Base-by-base conservation (phyloP, 805 yeast genomes). In the Kuraishia borneana region DNA sequence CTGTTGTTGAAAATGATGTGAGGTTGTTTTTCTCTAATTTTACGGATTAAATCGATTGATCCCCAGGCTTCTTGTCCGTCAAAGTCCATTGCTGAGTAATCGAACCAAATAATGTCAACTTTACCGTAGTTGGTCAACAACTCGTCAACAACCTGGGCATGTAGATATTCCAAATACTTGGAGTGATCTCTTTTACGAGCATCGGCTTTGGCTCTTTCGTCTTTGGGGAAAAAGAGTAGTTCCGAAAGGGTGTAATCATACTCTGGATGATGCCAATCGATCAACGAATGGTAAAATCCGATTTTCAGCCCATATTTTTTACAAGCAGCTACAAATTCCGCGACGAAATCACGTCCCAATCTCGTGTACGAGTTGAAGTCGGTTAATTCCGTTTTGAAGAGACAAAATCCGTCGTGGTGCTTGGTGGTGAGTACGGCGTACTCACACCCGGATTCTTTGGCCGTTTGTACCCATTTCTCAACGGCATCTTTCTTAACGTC, bases 41-140 rank as follows among this genome's bases (percentile, higher is more conserved):
- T 23, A 7, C 31, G 30, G 31, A 25, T 35, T 8, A 35, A 31
- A 21, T 26, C 30, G 8, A 33, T 29, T 6, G 38, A 27, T 23
- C 23, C 31, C 38, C 38, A 35, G 5, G 38, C 38, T 13, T 35
- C 33, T 12, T 35, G 35, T 12, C 38, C 38, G 21, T 35, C 38
- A 31, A 35, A 35, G 17, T 31, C 21, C 20, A 34, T 26, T 4
- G 28, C 38, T 18, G 35, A 31, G 25, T 21, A 35, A 18, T 35
- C 38, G 23, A 35, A 35, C 38, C 38, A 35, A 26, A 35, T 35
- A 9, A 35, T 13, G 21, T 35, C 38, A 19, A 35, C 21, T 12
- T 21, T 16, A 16, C 38, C 38, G 21, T 35, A 35, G 18, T 31
- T 35, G 16, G 19, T 22, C 13, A 35, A 25, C 12, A 35, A 21